Evolutionary conservation across 768 basidiomycete genomes (phyloP).

Genomic region (Sporobolomyces roseus): DNA sequence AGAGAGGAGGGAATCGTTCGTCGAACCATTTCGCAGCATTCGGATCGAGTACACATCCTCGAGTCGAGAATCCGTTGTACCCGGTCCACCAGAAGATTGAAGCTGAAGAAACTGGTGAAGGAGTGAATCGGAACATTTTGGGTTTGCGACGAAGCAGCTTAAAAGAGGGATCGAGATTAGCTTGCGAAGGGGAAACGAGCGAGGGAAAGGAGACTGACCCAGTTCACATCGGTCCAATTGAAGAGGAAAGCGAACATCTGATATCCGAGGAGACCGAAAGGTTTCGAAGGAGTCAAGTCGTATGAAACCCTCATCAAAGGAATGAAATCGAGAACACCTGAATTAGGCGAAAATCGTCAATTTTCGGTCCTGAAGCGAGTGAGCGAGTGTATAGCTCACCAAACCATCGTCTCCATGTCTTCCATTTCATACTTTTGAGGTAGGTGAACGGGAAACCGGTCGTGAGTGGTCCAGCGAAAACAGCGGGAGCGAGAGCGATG

Average conservation of each 20-base stretch:
- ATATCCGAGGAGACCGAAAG: conserved; percentile 53
- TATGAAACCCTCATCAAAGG: conserved; percentile 56
- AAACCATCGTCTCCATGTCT: conserved; percentile 53
- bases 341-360: no score
- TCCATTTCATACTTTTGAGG: conserved; percentile 54
- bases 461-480: conserved; percentile 55
- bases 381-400: conserved; percentile 42
- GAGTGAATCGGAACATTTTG: conserved; percentile 58
- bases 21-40: conserved; percentile 54
- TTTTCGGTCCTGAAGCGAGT: no score
- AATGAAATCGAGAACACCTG: conserved; percentile 55
- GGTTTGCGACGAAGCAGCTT: conserved; percentile 53
- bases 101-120: conserved; percentile 53
- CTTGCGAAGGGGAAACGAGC: background rate
- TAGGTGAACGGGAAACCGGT: conserved; percentile 54
- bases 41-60: conserved; percentile 51
- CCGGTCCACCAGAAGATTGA: conserved; percentile 55
- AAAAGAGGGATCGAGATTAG: background rate
- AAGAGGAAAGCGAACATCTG: conserved; percentile 56
- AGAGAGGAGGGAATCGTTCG: conserved; percentile 53
- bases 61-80: conserved; percentile 53
- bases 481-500: conserved; percentile 56
- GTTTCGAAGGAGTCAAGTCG: conserved; percentile 52
- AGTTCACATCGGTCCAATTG: conserved; percentile 56
- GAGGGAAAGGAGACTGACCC: conserved; percentile 44